These are phyloP conservation scores for Nemania sp. DNA, from an alignment of 2,329 filamentous ascomycete species.

Conservation along the genomic window DNA sequence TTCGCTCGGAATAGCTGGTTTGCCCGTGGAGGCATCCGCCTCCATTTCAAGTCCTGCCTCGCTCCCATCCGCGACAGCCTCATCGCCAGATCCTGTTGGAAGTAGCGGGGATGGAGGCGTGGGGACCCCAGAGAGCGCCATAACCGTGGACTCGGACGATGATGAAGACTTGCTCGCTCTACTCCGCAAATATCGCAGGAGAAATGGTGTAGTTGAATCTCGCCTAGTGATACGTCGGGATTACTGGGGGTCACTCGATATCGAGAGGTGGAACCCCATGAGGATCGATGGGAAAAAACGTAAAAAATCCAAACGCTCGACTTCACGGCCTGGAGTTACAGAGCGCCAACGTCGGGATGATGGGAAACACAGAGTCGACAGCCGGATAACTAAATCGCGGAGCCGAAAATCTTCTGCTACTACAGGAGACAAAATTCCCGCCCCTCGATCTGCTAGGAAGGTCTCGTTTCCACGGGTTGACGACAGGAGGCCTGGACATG, in stretches of 20 bases:
- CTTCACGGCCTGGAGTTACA: neutral
- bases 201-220: neutral
- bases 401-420: neutral
- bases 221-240: neutral
- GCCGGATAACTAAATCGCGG: neutral
- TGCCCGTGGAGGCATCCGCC: too few species aligned
- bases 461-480: neutral
- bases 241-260: slow-evolving; percentile 6
- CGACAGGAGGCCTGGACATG: neutral
- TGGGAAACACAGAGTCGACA: neutral
- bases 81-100: neutral
- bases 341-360: neutral
- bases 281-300: neutral
- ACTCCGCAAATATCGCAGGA: slow-evolving; percentile 4
- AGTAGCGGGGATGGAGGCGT: neutral
- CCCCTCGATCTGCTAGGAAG: too few species aligned
- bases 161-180: neutral
- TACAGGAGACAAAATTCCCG: neutral
- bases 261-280: neutral
- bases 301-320: neutral
- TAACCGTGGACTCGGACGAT: neutral
- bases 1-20: too few species aligned
- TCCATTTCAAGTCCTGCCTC: too few species aligned
- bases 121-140: neutral
- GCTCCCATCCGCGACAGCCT: neutral